Conservation (phyloP, 768 basidiomycete genomes). For the Pleurotus citrinopileatus region DNA sequence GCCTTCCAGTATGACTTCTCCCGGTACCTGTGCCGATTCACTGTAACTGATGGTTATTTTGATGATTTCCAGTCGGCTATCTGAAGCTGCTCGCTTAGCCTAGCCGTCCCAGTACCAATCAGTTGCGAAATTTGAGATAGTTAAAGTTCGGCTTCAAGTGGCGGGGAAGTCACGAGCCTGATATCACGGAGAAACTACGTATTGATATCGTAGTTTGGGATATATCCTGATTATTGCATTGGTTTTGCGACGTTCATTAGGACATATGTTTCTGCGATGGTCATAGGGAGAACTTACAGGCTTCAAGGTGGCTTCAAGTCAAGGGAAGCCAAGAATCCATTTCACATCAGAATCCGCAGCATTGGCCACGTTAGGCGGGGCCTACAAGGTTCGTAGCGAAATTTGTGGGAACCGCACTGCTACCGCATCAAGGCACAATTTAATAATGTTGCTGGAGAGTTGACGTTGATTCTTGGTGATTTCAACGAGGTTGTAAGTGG, state of each 20-base stretch:
- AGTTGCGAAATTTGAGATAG: no score
- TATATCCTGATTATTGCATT: neutral
- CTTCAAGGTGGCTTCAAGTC: no score
- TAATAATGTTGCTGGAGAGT: neutral
- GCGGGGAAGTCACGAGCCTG: neutral
- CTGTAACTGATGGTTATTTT: neutral
- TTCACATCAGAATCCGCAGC: neutral
- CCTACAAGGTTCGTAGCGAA: neutral
- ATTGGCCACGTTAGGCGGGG: neutral
- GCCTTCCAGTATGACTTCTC: neutral
- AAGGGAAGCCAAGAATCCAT: no score
- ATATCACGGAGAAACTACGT: neutral
- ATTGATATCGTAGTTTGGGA: neutral
- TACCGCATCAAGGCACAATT: neutral
- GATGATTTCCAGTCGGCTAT: neutral
- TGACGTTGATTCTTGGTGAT: neutral
- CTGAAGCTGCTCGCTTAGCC: neutral
- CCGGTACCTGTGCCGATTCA: neutral
- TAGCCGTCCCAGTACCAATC: neutral
- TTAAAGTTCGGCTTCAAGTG: neutral
- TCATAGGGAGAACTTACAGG: neutral
- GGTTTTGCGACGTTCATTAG: neutral
- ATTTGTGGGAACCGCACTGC: neutral
- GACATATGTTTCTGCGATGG: neutral
- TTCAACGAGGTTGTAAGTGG: neutral